Percentiles rank a stretch among this genome's conserved stretches.
Conservation (phyloP, 78 protist species). For the Dictyostelium firmibasis region DNA sequence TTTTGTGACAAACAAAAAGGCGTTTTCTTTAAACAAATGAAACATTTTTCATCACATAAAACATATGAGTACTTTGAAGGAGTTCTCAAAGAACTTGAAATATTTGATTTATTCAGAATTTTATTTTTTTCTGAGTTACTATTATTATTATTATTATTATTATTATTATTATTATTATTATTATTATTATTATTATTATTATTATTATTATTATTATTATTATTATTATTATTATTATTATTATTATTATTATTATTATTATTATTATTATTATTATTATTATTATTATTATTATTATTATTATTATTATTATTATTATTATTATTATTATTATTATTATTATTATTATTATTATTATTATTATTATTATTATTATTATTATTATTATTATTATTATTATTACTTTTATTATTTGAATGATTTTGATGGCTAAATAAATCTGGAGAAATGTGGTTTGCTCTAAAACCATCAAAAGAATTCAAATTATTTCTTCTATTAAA, state of each 20-base stretch:
- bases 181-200: background rate
- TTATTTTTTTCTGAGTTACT: background rate
- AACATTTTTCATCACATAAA: background rate
- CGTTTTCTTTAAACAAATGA: background rate
- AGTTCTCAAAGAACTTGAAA: background rate
- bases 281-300: no score
- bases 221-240: no score
- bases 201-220: no score
- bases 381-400: no score
- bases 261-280: no score
- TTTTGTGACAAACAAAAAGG: background rate
- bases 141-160: background rate
- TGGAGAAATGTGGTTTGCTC: background rate
- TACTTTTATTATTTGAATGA: background rate
- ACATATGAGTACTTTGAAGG: background rate
- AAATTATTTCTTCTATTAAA: background rate
- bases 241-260: no score
- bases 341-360: no score
- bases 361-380: no score
- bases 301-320: no score
- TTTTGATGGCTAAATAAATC: background rate
- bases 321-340: no score
- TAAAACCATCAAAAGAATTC: background rate
- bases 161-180: background rate
- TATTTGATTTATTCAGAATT: background rate